phyloP scores from a whole-genome alignment of 352 stramenopile species.

The Peronospora tabacina region DNA sequence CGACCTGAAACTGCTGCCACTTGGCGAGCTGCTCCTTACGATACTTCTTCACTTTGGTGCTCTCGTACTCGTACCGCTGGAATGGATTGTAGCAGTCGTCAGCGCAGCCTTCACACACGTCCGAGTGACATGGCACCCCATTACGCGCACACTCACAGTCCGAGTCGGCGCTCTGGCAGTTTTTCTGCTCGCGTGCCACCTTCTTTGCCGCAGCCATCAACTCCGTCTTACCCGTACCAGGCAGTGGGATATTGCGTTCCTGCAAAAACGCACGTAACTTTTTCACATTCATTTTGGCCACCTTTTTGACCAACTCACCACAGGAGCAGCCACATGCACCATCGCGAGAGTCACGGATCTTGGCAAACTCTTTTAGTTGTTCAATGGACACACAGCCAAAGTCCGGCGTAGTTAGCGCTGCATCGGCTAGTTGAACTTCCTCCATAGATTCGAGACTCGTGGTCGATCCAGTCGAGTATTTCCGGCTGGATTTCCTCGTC shows the following conservation, averaged over 20 bases:
- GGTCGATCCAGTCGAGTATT: constrained; percentile 26
- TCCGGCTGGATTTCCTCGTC: constrained; percentile 23
- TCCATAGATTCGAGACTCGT: constrained; percentile 16
- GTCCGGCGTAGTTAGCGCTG: constrained; percentile 35
- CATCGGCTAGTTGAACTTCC: constrained; percentile 18
- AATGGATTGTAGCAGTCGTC: constrained; percentile 69
- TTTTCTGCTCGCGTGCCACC: constrained; percentile 58
- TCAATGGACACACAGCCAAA: constrained; percentile 77
- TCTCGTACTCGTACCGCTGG: constrained; percentile 71
- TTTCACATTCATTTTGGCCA: constrained; percentile 81
- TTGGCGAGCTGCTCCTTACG: constrained; percentile 60
- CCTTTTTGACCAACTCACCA: constrained; percentile 75
- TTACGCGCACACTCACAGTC: constrained; percentile 74
- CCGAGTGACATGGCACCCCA: constrained; percentile 66
- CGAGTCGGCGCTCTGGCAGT: constrained; percentile 47
- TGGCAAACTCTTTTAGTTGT: constrained; percentile 75
- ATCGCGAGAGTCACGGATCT: constrained; percentile 76
- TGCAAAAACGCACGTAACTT: constrained; percentile 63
- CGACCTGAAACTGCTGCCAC: constrained; percentile 33
- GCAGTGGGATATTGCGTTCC: constrained; percentile 42
- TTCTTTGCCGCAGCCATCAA: constrained; percentile 59
- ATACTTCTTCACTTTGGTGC: constrained; percentile 56
- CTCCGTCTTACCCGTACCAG: constrained; percentile 49
- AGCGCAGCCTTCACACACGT: constrained; percentile 62
- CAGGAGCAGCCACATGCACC: constrained; percentile 70